Evolutionary conservation across 768 basidiomycete genomes (phyloP), one percentile per base, ranked within the genome.

Genomic region (Mycena maculata): DNA sequence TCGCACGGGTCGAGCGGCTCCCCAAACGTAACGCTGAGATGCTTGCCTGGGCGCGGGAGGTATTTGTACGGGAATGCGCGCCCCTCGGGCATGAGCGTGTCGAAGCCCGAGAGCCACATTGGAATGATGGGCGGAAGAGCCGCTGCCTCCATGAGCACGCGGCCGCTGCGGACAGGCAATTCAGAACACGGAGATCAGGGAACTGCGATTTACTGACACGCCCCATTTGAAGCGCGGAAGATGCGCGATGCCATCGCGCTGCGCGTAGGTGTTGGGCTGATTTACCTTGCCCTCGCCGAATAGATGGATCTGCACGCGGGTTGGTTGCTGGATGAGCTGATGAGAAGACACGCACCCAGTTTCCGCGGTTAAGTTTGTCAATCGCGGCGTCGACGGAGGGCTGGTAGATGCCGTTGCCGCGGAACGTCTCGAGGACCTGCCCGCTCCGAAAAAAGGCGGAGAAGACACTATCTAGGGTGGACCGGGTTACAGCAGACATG

Each of bases 31-130:
- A 98, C 85, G 71, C 88, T 88, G 38, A 98, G 83, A 38, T 81
- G 81, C 15, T 87, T 81, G 67, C 93, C 84, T 33, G 84, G 76
- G 66, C 87, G 83, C 42, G 96, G 89, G 71, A 92, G 63, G 75
- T 85, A 90, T 67, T 91, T 93, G 82, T 84, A 86, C 4, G 95
- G 95, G 72, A 87, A 91, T 2, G 82, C 72, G 22, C 96, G 89
- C 31, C 90, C 88, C 78, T 95, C 95, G 45, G 94, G 93, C 95
- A 99, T 96, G 20, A 98, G 81, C 68, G 88, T 83, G 73, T 99
- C 93, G 70, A 96, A 98, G 86, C 91, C 90, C n/a, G 92, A 91
- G 15, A 98, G 82, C 95, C 95, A 99, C 86, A 98, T 93, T 2
- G 96, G 96, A 68, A 99, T 90, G 63, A 98, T 88, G 23, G 89